phyloP scores from a whole-genome alignment of 768 basidiomycete species.

The Amanita thiersii region DNA sequence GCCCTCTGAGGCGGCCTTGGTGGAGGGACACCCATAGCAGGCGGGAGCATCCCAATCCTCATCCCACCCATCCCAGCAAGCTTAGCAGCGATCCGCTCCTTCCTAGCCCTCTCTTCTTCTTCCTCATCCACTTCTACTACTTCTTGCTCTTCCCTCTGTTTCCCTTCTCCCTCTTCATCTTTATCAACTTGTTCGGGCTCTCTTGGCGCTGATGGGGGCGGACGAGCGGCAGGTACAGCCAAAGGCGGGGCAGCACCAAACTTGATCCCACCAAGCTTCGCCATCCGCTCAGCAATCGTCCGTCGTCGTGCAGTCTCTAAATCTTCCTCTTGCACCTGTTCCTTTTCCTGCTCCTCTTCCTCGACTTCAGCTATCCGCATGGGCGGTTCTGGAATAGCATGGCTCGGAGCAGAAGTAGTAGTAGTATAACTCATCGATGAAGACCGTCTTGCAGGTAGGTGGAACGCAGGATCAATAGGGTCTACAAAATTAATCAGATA shows the following conservation, averaged over 20 bases:
- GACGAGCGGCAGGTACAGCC: conserved; percentile 27
- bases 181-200: conserved; percentile 15
- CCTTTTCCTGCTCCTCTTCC: not conserved
- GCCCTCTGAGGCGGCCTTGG: conserved; percentile 18
- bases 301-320: conserved; percentile 46
- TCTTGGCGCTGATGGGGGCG: conserved; percentile 18
- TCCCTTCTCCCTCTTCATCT: conserved; percentile 15
- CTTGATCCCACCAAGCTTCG: conserved; percentile 78
- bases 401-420: not conserved
- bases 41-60: conserved; percentile 47
- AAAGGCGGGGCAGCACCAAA: conserved; percentile 65
- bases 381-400: conserved; percentile 10
- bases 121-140: conserved; percentile 33
- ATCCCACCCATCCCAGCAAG: conserved; percentile 49
- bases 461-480: conserved; percentile 61
- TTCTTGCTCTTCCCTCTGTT: conserved; percentile 13
- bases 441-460: conserved; percentile 38
- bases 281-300: conserved; percentile 93
- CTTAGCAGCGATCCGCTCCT: conserved; percentile 45
- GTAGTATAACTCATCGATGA: conserved; percentile 4
- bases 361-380: conserved; percentile 24
- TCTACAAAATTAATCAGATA: conserved; percentile 27
- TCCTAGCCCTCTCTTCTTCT: conserved; percentile 55
- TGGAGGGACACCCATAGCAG: conserved; percentile 24
- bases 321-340: conserved; percentile 23